Conservation (phyloP, 163 green algal genomes). For the Volvox carteri region DNA sequence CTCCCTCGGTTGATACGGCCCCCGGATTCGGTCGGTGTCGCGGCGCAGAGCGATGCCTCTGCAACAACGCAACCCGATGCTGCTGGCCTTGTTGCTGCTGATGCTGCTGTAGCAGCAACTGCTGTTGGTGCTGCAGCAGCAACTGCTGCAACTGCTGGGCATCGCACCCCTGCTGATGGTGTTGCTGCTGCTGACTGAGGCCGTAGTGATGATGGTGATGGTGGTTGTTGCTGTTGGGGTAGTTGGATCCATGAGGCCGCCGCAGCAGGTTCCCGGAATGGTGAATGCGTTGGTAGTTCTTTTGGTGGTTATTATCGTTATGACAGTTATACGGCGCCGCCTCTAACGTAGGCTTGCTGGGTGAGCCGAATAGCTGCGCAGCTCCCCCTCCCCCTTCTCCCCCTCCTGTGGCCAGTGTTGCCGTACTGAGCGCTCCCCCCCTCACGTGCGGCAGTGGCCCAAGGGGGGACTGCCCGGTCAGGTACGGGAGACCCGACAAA, state of each 20-base stretch:
- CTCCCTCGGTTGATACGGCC: too few species aligned
- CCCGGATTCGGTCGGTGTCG: background rate
- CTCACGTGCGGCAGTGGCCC: too few species aligned
- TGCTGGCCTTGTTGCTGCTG: conserved; percentile 22
- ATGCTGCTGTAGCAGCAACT: background rate
- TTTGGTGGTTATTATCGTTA: background rate
- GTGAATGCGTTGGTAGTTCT: background rate
- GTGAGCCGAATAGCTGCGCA: background rate
- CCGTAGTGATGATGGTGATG: background rate
- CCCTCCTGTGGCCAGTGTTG: too few species aligned
- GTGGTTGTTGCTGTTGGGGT: background rate
- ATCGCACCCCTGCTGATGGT: background rate
- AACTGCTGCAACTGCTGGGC: conserved; percentile 22
- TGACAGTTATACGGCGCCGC: too few species aligned
- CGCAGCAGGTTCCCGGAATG: background rate
- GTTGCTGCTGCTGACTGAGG: background rate
- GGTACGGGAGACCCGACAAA: too few species aligned
- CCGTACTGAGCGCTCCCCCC: too few species aligned
- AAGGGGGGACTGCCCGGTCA: too few species aligned
- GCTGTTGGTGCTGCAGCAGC: background rate
- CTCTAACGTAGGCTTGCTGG: background rate
- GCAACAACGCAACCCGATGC: background rate
- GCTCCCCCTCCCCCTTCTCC: too few species aligned
- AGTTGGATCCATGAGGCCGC: background rate
- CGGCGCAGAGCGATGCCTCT: conserved; percentile 4